phyloP scores from a whole-genome alignment of 1,284 basidiomycete species.

The Puccinia triticina region DNA sequence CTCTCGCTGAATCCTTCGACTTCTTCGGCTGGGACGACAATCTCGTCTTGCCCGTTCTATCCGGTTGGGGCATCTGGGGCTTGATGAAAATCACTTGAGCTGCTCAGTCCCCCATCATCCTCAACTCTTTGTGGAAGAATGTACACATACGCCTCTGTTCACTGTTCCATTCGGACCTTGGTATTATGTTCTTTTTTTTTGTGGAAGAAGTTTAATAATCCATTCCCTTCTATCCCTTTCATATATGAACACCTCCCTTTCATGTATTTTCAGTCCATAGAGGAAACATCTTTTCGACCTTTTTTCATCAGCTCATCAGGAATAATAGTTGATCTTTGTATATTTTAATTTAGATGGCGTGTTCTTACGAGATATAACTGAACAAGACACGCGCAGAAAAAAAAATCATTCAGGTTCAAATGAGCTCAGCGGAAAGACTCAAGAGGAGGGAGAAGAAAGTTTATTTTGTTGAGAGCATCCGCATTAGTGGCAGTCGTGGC shows the following conservation, averaged over 20 bases:
- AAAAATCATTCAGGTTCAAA: too few relatives aligned
- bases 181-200: not conserved
- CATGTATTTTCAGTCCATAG: not conserved
- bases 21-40: slow-evolving; percentile 50
- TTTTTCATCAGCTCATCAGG: not conserved
- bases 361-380: too few relatives aligned
- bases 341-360: too few relatives aligned
- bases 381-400: too few relatives aligned
- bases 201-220: too few relatives aligned
- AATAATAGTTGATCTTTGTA: too few relatives aligned
- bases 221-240: not conserved
- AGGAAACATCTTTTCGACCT: too few relatives aligned
- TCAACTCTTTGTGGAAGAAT: not conserved
- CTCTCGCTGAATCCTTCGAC: slow-evolving; percentile 40
- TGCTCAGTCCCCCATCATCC: not conserved
- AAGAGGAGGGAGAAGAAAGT: too few relatives aligned
- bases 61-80: slow-evolving; percentile 50
- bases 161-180: not conserved
- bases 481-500: too few relatives aligned
- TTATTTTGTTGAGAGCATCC: too few relatives aligned
- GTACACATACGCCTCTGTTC: not conserved
- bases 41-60: slow-evolving; percentile 39
- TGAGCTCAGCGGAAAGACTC: too few relatives aligned
- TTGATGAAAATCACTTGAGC: slow-evolving; percentile 34
- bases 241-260: not conserved